Base-by-base conservation (phyloP, 2,329 filamentous ascomycete species). In the Beauveria varroae region DNA sequence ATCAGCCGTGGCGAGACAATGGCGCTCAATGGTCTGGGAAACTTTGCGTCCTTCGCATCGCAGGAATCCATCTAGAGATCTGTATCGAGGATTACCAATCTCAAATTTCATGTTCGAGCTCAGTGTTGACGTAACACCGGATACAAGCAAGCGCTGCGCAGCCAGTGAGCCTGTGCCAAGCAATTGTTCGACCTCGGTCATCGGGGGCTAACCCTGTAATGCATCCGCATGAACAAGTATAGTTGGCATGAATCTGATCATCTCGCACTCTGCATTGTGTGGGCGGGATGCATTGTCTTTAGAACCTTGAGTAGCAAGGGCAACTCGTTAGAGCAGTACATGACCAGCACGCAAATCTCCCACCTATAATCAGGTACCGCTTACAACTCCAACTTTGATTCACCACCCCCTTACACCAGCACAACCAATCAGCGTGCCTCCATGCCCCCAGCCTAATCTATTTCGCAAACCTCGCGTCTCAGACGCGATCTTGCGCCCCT, bases 401-500 rank as follows among this genome's bases (percentile, higher is more conserved):
- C 28, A 10, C 16, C 34, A 34, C 30, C 30, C 30, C 34, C 46
- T 30, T 30, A 14, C 44, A 5, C 16, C 9, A 43, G 34, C 54
- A 43, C 18, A 43, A 18, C n/a, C 41, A 56, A 56, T 56, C 37
- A 56, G 41, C 41, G 10, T 47, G 34, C 1, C 3, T 26, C 26
- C 30, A 22, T 12, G 10, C 8, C 12, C 40, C 40, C 41, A 46
- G 24, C 12, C 41, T 47, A 30, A 47, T 56, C 41, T 56, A 16
- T 37, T 37, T 37, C 34, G 34, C 12, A 37, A 37, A 37, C 41
- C 26, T 56, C 54, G 54, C 54, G 54, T 56, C 54, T 47, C 40
- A 56, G 26, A 56, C 54, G 54, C 54, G 54, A 56, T 56, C 54
- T 37, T 30, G 54, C 54, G 54, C 54, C 54, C 54, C 54, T 34